A percentile compares a stretch with the other conserved stretches of the same genome.
phyloP scores from a whole-genome alignment of 2,329 filamentous ascomycete species.

The Phaeoacremonium minimum region DNA sequence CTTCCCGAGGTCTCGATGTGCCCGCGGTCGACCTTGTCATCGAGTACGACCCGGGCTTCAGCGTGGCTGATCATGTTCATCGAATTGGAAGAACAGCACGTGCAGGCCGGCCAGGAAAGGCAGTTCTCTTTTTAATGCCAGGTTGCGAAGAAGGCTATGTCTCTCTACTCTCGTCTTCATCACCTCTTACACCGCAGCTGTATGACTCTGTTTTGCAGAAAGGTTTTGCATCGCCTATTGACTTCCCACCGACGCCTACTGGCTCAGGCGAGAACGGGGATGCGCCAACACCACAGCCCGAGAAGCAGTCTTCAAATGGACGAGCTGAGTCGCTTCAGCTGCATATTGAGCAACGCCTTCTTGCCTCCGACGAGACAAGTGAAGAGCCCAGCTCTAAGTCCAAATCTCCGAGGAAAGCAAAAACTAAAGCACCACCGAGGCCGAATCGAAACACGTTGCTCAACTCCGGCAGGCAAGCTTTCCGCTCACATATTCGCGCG shows the following conservation, averaged over 20 bases:
- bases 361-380: constrained; percentile 26
- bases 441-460: constrained; percentile 47
- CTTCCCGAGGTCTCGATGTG: constrained; percentile 90
- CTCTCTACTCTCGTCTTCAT: constrained; percentile 55
- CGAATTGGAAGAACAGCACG: constrained; percentile 92
- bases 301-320: constrained; percentile 36
- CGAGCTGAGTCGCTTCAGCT: constrained; percentile 54
- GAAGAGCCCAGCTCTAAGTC: constrained; percentile 5
- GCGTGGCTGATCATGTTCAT: constrained; percentile 88
- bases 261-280: constrained; percentile 62
- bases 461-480: constrained; percentile 78
- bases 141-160: constrained; percentile 92
- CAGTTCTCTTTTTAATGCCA: constrained; percentile 84
- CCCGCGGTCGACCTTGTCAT: constrained; percentile 92
- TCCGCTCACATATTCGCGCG: constrained; percentile 86
- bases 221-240: constrained; percentile 57
- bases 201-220: constrained; percentile 59
- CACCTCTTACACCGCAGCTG: constrained; percentile 42
- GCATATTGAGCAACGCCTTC: constrained; percentile 55
- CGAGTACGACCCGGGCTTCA: constrained; percentile 95
- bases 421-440: constrained; percentile 29
- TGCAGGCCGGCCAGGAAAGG: constrained; percentile 82
- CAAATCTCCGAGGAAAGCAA: constrained; percentile 6
- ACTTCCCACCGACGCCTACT: constrained; percentile 49
- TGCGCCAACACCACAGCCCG: constrained; percentile 34